A percentile compares a stretch with the other conserved stretches of the same genome.
Conservation (phyloP, 2,329 filamentous ascomycete species). For the Gaeumannomyces tritici region DNA sequence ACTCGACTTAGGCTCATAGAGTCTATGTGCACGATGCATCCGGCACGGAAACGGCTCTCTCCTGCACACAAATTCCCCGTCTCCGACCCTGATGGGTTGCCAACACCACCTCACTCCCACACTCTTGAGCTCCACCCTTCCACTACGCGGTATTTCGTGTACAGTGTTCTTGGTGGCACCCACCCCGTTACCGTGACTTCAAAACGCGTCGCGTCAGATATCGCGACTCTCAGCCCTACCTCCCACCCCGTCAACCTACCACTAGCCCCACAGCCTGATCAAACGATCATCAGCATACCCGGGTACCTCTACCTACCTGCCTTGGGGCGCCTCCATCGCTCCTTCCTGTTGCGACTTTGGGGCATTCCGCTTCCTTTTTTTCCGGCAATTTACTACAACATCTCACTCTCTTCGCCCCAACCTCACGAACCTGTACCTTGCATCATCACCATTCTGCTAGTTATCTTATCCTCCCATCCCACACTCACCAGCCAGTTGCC, state of each 20-base stretch:
- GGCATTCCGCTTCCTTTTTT: neutral
- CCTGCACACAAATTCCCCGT: too few relatives aligned
- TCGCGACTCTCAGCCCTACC: neutral
- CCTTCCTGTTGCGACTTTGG: neutral
- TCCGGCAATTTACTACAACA: neutral
- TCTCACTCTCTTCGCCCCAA: neutral
- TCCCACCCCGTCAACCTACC: neutral
- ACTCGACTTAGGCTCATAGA: neutral
- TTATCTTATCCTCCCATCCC: neutral
- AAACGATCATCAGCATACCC: neutral
- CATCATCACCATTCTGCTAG: too few relatives aligned
- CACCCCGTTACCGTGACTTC: too few relatives aligned
- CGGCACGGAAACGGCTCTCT: too few relatives aligned
- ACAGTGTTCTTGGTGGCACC: too few relatives aligned
- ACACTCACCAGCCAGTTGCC: neutral
- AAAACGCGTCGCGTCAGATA: neutral
- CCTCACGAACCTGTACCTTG: neutral
- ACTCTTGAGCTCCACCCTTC: too few relatives aligned
- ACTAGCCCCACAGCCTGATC: neutral
- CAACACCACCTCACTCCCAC: too few relatives aligned
- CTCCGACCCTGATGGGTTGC: too few relatives aligned
- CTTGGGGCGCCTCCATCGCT: neutral
- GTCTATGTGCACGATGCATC: too few relatives aligned
- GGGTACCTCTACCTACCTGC: too few relatives aligned
- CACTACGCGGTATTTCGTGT: too few relatives aligned